Base-by-base conservation (phyloP, 345 rosid genomes). In the Excoecaria agallocha region DNA sequence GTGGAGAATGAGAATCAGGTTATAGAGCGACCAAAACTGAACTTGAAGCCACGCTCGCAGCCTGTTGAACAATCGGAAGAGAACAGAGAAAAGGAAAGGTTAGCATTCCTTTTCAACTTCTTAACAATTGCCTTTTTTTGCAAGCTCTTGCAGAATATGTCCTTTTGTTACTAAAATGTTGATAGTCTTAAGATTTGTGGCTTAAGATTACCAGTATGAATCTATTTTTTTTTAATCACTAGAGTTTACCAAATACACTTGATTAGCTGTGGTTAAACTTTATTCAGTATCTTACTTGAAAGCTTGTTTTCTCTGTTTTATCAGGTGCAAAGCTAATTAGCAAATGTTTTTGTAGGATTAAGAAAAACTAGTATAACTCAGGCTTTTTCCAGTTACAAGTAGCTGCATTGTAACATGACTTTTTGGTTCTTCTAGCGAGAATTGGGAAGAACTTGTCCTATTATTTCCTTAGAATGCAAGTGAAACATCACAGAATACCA, bases 51-150 rank as follows among this genome's bases (percentile, higher is more conserved):
- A 5, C 78, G 89, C 58, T 79, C 89, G 12, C 93, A 88, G 68
- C 87, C 89, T 52, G 46, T 80, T 51, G 90, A 83, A 74, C 86
- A 81, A 70, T 73, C 79, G 71, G 86, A 84, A 76, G 86, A 78
- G 56, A 85, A 76, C 55, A 72, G 68, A 78, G 90, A 91, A 76
- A 82, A 70, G 60, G 96, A 81, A 71, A 86, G 97, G 98, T 93
- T 66, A 39, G 86, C 68, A 35, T 59, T 67, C 16, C 11, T 37
- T 20, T 39, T 11, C 6, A 35, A 70, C 39, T 50, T 19, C 65
- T 20, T 6, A 52, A 19, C 13, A 43, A 12, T 13, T 66, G 62
- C 54, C 49, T 55, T 52, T 64, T 64, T 37, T 41, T 79, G 11
- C 16, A 55, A 63, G 37, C 9, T 24, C 43, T 62, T 69, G 38